A percentile compares a stretch with the other conserved stretches of the same genome.
phyloP scores from a whole-genome alignment of 2,329 filamentous ascomycete species.

The Furcasterigmium furcatum region DNA sequence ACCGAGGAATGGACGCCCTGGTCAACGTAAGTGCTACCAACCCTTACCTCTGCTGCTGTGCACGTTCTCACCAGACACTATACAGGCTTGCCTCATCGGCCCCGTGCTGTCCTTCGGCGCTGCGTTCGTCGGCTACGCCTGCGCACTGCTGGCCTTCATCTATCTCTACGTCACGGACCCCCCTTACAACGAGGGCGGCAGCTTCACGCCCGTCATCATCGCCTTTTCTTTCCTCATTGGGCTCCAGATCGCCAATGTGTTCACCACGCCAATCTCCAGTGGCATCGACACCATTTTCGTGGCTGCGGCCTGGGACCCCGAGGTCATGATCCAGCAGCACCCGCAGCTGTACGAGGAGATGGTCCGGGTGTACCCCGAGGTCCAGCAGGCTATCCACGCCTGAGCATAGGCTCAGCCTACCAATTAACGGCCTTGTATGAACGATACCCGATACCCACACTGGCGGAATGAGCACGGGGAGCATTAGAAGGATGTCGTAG shows the following conservation, averaged over 20 bases:
- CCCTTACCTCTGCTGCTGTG: not conserved
- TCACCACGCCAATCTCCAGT: conserved; percentile 81
- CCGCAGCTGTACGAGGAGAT: conserved; percentile 77
- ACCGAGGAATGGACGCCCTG: conserved; percentile 85
- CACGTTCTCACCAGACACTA: rapidly evolving
- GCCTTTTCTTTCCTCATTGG: conserved; percentile 88
- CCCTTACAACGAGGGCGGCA: conserved; percentile 65
- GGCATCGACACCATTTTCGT: conserved; percentile 94
- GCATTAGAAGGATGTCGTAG: too few relatives aligned
- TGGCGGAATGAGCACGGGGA: too few relatives aligned
- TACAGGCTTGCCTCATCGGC: conserved; percentile 71
- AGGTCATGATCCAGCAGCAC: conserved; percentile 77
- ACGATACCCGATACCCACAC: too few relatives aligned
- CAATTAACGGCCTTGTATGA: too few relatives aligned
- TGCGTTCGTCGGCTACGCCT: conserved; percentile 80
- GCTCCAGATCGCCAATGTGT: conserved; percentile 83
- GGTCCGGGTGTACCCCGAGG: conserved; percentile 77
- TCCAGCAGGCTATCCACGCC: conserved; percentile 75
- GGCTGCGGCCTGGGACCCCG: conserved; percentile 65
- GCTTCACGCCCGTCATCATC: conserved; percentile 74
- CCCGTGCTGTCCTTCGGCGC: conserved; percentile 74
- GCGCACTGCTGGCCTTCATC: conserved; percentile 78
- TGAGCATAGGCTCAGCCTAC: conserved; percentile 19
- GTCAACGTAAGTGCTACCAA: conserved; percentile 55
- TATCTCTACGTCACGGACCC: conserved; percentile 83